These are phyloP conservation scores for Penicillium psychrosexuale DNA, from an alignment of 2,329 filamentous ascomycete species.

Conservation along the genomic window DNA sequence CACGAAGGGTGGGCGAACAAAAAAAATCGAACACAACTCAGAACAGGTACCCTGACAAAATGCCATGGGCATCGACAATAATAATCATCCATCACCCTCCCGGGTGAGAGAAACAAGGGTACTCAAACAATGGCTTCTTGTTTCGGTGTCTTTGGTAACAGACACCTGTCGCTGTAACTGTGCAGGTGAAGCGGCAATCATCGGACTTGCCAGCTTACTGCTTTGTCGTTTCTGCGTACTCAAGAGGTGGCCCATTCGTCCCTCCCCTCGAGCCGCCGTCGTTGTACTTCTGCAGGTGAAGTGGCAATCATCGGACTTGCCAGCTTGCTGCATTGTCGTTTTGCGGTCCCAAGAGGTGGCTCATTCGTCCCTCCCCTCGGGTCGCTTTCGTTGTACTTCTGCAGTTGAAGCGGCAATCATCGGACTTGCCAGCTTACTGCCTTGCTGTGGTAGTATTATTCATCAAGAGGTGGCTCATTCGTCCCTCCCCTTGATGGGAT, in stretches of 20 bases:
- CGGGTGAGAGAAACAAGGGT: background rate
- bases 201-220: background rate
- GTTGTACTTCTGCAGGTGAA: background rate
- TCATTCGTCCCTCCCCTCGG: conserved; percentile 2
- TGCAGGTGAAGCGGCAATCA: conserved; percentile 2
- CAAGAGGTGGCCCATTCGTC: background rate
- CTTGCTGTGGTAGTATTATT: background rate
- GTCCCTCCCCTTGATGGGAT: conserved; percentile 1
- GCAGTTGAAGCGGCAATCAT: background rate
- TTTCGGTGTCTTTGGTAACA: background rate
- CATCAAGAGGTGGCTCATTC: conserved; percentile 3
- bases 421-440: background rate
- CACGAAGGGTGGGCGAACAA: background rate
- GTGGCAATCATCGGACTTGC: background rate
- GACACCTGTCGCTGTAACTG: background rate
- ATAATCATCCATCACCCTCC: background rate
- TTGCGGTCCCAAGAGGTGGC: background rate
- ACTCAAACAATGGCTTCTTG: background rate
- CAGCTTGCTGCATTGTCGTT: background rate
- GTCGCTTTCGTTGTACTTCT: background rate
- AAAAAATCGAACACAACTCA: background rate
- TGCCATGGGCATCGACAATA: background rate
- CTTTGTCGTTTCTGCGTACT: background rate
- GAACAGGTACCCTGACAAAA: background rate
- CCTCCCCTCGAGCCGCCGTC: background rate